Percentiles rank a stretch among this genome's conserved stretches.
phyloP scores from a whole-genome alignment of 1,139 yeast species.

The Wickerhamomyces sp. region DNA sequence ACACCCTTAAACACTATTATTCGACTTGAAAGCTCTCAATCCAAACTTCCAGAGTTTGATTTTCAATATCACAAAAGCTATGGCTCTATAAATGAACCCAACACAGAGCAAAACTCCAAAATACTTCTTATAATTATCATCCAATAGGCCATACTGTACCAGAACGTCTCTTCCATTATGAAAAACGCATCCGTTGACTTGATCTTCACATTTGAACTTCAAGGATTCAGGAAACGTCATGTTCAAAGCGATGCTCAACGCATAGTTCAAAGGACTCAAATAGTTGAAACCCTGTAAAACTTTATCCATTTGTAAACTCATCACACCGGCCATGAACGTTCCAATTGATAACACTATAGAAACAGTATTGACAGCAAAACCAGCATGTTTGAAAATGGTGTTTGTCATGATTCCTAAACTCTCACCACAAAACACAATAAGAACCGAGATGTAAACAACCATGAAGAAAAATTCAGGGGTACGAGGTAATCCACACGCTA shows the following conservation, averaged over 20 bases:
- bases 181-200: conserved; percentile 34
- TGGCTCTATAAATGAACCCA: conserved; percentile 29
- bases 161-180: conserved; percentile 47
- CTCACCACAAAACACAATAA: conserved; percentile 74
- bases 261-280: conserved; percentile 67
- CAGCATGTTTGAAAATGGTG: conserved; percentile 66
- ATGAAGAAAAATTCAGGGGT: conserved; percentile 63
- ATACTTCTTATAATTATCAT: conserved; percentile 23
- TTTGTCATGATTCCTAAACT: conserved; percentile 77
- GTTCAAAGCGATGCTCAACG: conserved; percentile 45
- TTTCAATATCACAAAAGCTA: conserved; percentile 29
- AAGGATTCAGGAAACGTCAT: conserved; percentile 37
- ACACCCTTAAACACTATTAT: no score
- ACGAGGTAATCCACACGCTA: conserved; percentile 72
- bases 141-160: conserved; percentile 34
- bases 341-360: conserved; percentile 65
- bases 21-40: conserved; percentile 5
- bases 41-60: conserved; percentile 23
- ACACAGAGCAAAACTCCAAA: conserved; percentile 30
- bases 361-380: conserved; percentile 71
- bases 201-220: conserved; percentile 37
- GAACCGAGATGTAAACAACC: conserved; percentile 49
- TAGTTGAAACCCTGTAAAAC: conserved; percentile 69
- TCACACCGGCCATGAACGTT: conserved; percentile 77
- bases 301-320: conserved; percentile 70